Evolutionary conservation across 768 basidiomycete species (phyloP), one percentile per base, ranked within the genome.

Genomic region (Cytidiella melzeri): DNA sequence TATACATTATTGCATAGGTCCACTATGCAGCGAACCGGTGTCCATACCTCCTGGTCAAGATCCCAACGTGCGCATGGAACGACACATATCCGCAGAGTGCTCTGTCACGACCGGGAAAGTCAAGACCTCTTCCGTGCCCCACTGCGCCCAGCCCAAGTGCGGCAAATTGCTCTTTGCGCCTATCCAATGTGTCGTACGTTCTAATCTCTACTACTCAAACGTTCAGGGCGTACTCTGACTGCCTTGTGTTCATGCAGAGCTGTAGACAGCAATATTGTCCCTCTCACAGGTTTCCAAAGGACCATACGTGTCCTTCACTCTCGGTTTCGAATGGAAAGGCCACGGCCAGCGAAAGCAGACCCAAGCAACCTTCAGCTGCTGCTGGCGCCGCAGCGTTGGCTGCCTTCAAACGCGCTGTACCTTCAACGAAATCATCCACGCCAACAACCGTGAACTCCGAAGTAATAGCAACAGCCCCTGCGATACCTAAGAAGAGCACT

Each of bases 21-120:
- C 90, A 3, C 66, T 92, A 21, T 93, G 91, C 68, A 81, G 79
- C 53, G 74, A 67, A 2, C 87, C 87, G 1, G 79, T 92, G 9
- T 79, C 87, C 2, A 77, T 91, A 43, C 80, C 78, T n/a, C 80
- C 74, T 0, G 84, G 84, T 23, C 80, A 87, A 62, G 86, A 92
- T 58, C 87, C 89, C 10, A 92, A 92, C 56, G 66, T 80, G 37
- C 77, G 81, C 42, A 90, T 93, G 84, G 88, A 92, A 56, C 67
- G 69, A 0, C 90, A 92, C 62, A 75, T 93, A 55, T 69, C 61
- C 20, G 71, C 59, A 0, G 82, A 83, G 40, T 92, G 89, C 57
- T 74, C 75, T 11, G 80, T 81, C 28, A 80, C 83, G 69, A 85
- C 81, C 0, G 87, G 87, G 5, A 80, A 73, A 61, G 64, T 73